Evolutionary conservation across 441 rosid genomes (phyloP).

Genomic region (Jatropha podagrica): DNA sequence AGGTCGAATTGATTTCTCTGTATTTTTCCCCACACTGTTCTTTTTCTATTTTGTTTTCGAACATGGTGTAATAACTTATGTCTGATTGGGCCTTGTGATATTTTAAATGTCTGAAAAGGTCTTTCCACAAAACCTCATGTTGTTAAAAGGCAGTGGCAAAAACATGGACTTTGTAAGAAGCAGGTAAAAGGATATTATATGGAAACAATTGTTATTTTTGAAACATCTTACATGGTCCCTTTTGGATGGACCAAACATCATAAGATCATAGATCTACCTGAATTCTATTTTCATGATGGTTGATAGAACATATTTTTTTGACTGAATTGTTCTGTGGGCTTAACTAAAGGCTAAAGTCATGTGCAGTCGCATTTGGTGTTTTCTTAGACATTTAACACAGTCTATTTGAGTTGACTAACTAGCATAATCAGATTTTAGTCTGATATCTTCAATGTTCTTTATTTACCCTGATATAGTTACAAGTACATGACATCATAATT

Average conservation of each 20-base stretch:
- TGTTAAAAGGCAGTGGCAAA: not conserved
- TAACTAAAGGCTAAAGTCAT: not conserved
- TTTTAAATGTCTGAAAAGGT: not conserved
- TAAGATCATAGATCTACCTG: not conserved
- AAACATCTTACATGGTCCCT: not conserved
- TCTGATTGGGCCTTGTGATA: not conserved
- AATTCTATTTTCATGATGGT: not conserved
- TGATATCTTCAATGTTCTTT: not conserved
- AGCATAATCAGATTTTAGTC: not conserved
- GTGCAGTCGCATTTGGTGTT: not conserved
- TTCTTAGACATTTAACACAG: not conserved
- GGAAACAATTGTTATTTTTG: not conserved
- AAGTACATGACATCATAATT: slow-evolving; percentile 5
- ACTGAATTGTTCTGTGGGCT: not conserved
- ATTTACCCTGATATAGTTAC: too few relatives aligned
- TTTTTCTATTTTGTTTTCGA: not conserved
- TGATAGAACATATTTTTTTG: not conserved
- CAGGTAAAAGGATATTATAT: not conserved
- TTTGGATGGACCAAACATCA: too few relatives aligned
- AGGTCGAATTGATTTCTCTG: not conserved
- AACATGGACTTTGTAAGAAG: not conserved
- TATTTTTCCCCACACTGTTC: not conserved
- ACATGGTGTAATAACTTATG: not conserved
- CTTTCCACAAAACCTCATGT: not conserved
- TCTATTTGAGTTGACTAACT: not conserved